phyloP scores from a whole-genome alignment of 2,329 filamentous ascomycete genomes.

The Zymoseptoria pseudotritici region DNA sequence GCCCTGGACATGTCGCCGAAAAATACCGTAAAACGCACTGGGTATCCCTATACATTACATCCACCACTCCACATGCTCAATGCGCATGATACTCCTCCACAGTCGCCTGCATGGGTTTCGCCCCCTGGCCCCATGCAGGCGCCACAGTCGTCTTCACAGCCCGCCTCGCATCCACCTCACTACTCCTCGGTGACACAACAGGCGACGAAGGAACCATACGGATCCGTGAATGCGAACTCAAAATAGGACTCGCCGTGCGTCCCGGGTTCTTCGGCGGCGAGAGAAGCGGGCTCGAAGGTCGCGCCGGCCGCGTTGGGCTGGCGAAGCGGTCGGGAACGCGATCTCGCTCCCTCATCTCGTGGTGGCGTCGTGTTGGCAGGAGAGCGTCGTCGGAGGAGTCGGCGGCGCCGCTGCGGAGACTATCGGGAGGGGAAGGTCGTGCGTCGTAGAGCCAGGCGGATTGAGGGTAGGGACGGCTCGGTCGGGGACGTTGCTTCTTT shows the following conservation, averaged over 20 bases:
- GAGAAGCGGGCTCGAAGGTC: neutral
- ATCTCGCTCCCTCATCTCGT: neutral
- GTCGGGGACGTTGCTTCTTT: slow-evolving; percentile 10
- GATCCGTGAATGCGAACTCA: neutral
- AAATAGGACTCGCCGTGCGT: neutral
- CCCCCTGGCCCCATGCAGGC: too few species aligned
- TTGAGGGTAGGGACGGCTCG: slow-evolving; percentile 15
- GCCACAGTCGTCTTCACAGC: neutral
- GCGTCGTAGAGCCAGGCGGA: slow-evolving; percentile 22
- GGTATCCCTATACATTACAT: neutral
- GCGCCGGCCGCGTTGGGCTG: neutral
- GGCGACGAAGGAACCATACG: neutral
- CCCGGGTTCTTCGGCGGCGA: neutral
- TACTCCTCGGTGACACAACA: neutral
- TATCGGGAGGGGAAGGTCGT: slow-evolving; percentile 13
- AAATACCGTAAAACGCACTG: neutral
- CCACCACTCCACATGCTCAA: neutral
- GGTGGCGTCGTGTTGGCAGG: neutral
- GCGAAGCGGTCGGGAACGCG: neutral
- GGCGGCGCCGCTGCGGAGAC: neutral
- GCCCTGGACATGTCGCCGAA: neutral
- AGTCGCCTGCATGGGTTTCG: neutral
- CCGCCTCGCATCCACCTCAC: neutral
- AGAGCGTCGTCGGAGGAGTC: neutral
- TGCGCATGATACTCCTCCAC: neutral